Conservation (phyloP, 2,329 filamentous ascomycete species). For the Pseudopithomyces maydicus region DNA sequence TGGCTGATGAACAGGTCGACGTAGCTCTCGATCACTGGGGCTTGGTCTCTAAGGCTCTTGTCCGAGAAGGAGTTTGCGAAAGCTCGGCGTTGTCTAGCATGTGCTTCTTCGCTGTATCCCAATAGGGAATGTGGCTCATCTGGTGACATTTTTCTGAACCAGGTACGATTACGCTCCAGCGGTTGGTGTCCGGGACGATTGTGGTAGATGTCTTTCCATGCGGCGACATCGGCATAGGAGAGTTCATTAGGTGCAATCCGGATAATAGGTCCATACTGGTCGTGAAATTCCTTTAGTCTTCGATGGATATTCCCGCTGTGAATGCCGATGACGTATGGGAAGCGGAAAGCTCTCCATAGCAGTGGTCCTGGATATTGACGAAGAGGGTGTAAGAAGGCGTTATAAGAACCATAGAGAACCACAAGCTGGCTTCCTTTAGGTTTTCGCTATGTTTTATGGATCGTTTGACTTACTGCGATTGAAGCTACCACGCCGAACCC, state of each 20-base stretch:
- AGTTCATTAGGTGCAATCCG: slow-evolving; percentile 37
- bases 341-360: slow-evolving; percentile 31
- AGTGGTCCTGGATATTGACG: slow-evolving; percentile 34
- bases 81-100: slow-evolving; percentile 27
- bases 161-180: slow-evolving; percentile 30
- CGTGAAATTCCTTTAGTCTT: slow-evolving; percentile 26
- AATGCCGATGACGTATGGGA: slow-evolving; percentile 33
- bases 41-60: slow-evolving; percentile 29
- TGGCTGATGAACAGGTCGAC: slow-evolving; percentile 26
- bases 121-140: slow-evolving; percentile 33
- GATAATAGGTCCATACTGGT: slow-evolving; percentile 33
- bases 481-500: neutral
- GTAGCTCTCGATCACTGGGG: slow-evolving; percentile 30
- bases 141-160: slow-evolving; percentile 30
- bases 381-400: slow-evolving; percentile 32
- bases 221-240: slow-evolving; percentile 28
- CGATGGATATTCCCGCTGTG: slow-evolving; percentile 33
- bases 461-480: neutral
- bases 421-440: slow-evolving; percentile 9
- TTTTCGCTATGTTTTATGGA: neutral
- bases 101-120: slow-evolving; percentile 26
- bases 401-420: slow-evolving; percentile 28
- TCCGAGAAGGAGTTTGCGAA: slow-evolving; percentile 37
- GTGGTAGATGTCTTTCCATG: slow-evolving; percentile 37
- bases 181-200: slow-evolving; percentile 27